Conservation (phyloP, 176 grass and related monocot species). For the Oryza punctata region DNA sequence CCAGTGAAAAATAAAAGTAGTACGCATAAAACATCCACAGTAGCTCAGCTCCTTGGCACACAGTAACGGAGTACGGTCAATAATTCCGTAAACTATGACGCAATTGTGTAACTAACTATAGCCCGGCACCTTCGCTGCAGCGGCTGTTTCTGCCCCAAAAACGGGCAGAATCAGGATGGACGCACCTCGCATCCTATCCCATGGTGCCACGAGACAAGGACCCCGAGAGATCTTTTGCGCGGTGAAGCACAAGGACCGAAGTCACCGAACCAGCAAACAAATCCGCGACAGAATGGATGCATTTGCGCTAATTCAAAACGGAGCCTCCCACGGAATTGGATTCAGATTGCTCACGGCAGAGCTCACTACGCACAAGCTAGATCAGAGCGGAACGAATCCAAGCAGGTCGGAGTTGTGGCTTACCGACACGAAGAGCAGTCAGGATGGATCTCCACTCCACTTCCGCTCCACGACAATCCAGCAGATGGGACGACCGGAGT, state of each 20-base stretch:
- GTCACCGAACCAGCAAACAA: not conserved
- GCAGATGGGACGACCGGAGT: not conserved
- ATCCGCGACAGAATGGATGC: constrained; percentile 13
- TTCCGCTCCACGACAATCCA: constrained; percentile 13
- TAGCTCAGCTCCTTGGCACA: constrained; percentile 18
- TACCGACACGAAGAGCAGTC: constrained; percentile 8
- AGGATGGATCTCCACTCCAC: constrained; percentile 33
- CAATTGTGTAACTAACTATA: not conserved
- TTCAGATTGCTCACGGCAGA: not conserved
- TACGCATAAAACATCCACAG: not conserved
- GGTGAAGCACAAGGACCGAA: not conserved
- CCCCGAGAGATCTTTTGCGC: not conserved
- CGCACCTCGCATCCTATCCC: constrained; percentile 7
- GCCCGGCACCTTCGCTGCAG: not conserved
- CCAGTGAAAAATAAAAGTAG: not conserved
- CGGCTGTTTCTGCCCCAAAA: constrained; percentile 2
- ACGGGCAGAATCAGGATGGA: constrained; percentile 25
- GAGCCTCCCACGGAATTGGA: not conserved
- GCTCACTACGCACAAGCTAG: not conserved
- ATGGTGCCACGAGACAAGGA: not conserved
- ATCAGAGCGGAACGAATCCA: constrained; percentile 10
- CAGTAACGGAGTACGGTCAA: constrained; percentile 12
- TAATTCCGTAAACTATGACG: constrained; percentile 7
- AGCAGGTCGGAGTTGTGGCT: not conserved
- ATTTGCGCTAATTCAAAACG: not conserved